phyloP scores from a whole-genome alignment of 495 filamentous ascomycete species.

The Annulohypoxylon moriforme region DNA sequence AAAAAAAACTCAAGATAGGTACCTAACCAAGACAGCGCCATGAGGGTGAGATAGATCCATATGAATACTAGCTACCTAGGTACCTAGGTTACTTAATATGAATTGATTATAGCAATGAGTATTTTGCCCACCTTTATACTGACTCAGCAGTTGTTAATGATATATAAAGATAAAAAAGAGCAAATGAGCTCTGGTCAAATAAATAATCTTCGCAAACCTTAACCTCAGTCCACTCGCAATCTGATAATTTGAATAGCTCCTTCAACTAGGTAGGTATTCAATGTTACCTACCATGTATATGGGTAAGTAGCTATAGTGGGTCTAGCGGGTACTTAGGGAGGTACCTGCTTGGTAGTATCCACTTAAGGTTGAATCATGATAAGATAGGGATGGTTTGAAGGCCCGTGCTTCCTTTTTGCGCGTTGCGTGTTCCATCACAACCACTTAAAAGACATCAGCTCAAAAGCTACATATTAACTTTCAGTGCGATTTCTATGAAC shows the following conservation, averaged over 20 bases:
- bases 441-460: neutral
- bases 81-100: too few relatives aligned
- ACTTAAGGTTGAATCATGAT: conserved; percentile 10
- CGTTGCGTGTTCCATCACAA: conserved; percentile 39
- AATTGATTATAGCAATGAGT: conserved; percentile 4
- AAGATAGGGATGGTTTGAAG: conserved; percentile 31
- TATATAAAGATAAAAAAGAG: neutral
- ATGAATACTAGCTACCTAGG: neutral
- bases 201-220: neutral
- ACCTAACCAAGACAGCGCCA: conserved; percentile 3
- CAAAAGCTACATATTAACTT: neutral
- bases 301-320: conserved; percentile 1
- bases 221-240: neutral
- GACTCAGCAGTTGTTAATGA: neutral
- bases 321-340: neutral
- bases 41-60: neutral
- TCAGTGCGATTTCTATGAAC: conserved; percentile 10
- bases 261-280: neutral
- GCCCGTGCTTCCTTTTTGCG: conserved; percentile 37
- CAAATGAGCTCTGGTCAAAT: neutral
- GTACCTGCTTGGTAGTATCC: too few relatives aligned
- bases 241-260: neutral
- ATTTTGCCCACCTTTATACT: neutral
- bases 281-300: neutral
- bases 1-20: neutral